Evolutionary conservation across 164 flowering plant species (phyloP).

Genomic region (Aristolochia fimbriata): DNA sequence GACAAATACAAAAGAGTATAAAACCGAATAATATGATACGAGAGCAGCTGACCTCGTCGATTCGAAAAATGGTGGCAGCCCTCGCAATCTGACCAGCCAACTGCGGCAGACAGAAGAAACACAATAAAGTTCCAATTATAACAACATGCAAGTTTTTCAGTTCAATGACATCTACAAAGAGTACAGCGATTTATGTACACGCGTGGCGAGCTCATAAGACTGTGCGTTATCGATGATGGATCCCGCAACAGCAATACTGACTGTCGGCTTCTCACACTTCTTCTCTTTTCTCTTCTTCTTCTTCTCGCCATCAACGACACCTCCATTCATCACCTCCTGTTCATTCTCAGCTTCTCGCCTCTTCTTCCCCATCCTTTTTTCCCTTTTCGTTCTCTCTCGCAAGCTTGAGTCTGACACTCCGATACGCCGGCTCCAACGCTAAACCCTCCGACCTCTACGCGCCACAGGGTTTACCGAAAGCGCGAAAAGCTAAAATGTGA

Average conservation of each 20-base stretch:
- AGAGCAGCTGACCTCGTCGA: conserved; percentile 54
- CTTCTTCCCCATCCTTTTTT: conserved; percentile 19
- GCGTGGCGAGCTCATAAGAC: conserved; percentile 83
- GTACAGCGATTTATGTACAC: conserved; percentile 29
- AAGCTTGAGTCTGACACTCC: not conserved
- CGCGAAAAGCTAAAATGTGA: too few species aligned
- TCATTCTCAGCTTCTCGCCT: conserved; percentile 9
- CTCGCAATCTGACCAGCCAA: conserved; percentile 97
- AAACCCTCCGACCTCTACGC: not conserved
- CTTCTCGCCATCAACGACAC: conserved; percentile 25
- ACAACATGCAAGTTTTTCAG: not conserved
- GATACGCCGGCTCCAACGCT: too few species aligned
- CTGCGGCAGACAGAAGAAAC: conserved; percentile 25
- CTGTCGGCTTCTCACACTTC: conserved; percentile 33
- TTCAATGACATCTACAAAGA: not conserved
- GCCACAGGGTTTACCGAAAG: not conserved
- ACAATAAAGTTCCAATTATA: not conserved
- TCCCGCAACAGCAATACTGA: conserved; percentile 74
- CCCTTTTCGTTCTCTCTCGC: not conserved
- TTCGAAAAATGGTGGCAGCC: conserved; percentile 85
- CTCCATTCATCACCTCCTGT: conserved; percentile 13
- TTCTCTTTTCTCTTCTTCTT: conserved; percentile 20
- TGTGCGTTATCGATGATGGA: conserved; percentile 89
- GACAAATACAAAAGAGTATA: not conserved
- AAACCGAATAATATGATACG: not conserved